Conservation (phyloP, 768 basidiomycete genomes). For the Macrolepiota albuminosa region DNA sequence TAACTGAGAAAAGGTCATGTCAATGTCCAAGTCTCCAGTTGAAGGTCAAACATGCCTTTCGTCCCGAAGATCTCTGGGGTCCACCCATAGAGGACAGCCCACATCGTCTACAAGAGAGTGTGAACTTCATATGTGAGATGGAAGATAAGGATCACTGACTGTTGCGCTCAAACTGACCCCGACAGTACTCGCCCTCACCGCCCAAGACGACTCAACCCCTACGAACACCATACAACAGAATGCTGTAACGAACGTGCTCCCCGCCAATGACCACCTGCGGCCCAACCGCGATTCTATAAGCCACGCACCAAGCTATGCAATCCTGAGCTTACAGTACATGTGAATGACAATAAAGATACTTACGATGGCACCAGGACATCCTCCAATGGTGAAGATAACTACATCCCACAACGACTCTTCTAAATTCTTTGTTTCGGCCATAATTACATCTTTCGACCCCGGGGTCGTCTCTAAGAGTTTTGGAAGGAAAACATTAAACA, state of each 20-base stretch:
- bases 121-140: not conserved
- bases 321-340: not conserved
- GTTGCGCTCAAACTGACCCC: constrained; percentile 77
- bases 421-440: constrained; percentile 36
- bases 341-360: constrained; percentile 21
- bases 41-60: constrained; percentile 40
- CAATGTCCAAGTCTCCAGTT: not conserved
- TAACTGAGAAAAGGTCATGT: constrained; percentile 37
- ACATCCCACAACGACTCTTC: constrained; percentile 77
- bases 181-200: constrained; percentile 64
- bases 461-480: constrained; percentile 80
- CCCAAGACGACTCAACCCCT: constrained; percentile 48
- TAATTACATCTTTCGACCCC: constrained; percentile 21
- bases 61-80: constrained; percentile 87
- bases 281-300: constrained; percentile 71
- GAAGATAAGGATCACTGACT: constrained; percentile 27
- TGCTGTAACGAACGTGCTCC: constrained; percentile 72
- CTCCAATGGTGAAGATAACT: constrained; percentile 80
- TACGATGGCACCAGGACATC: constrained; percentile 81
- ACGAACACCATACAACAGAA: constrained; percentile 71
- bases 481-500: constrained; percentile 92
- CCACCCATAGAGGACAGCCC: constrained; percentile 87
- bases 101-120: constrained; percentile 55
- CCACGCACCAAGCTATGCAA: constrained; percentile 72
- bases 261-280: constrained; percentile 65